A percentile compares a stretch with the other conserved stretches of the same genome.
These are phyloP conservation scores for Boletus sensibilis DNA, from an alignment of 768 basidiomycete species.

Conservation along the genomic window DNA sequence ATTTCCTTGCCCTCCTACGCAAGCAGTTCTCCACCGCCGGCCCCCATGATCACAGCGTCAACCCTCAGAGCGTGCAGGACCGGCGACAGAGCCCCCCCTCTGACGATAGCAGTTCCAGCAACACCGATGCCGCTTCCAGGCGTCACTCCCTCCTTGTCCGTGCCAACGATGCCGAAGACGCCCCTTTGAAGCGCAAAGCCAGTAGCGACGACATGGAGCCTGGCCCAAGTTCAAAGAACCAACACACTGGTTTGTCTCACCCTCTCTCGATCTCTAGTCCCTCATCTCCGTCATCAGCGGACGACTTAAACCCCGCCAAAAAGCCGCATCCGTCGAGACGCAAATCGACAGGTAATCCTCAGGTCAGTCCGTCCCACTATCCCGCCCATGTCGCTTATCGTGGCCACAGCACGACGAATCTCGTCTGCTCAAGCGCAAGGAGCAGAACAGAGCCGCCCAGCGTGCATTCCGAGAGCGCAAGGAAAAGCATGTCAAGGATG, in stretches of 20 bases:
- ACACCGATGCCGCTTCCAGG: constrained; percentile 28
- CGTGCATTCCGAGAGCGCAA: constrained; percentile 96
- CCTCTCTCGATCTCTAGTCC: background rate
- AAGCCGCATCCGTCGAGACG: constrained; percentile 34
- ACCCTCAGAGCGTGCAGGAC: constrained; percentile 56
- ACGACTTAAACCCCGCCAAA: constrained; percentile 26
- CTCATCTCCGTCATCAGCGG: constrained; percentile 14
- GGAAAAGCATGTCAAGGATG: constrained; percentile 96
- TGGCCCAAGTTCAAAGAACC: constrained; percentile 65
- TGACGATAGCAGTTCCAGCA: constrained; percentile 73
- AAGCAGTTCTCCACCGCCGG: constrained; percentile 60
- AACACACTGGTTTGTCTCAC: constrained; percentile 54
- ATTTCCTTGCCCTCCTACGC: constrained; percentile 73
- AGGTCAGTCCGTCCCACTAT: constrained; percentile 27
- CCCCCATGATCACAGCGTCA: constrained; percentile 44
- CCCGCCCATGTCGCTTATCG: constrained; percentile 1
- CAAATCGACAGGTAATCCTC: constrained; percentile 40
- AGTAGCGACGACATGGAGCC: constrained; percentile 60
- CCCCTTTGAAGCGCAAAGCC: constrained; percentile 74
- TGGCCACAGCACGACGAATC: constrained; percentile 56
- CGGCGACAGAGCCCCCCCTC: constrained; percentile 48
- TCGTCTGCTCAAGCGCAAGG: constrained; percentile 84
- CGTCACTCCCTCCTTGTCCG: constrained; percentile 20
- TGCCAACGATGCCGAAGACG: constrained; percentile 43
- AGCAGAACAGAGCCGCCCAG: constrained; percentile 96